These are phyloP conservation scores for Cochlearia excelsa DNA, from an alignment of 345 rosid species.

Conservation along the genomic window DNA sequence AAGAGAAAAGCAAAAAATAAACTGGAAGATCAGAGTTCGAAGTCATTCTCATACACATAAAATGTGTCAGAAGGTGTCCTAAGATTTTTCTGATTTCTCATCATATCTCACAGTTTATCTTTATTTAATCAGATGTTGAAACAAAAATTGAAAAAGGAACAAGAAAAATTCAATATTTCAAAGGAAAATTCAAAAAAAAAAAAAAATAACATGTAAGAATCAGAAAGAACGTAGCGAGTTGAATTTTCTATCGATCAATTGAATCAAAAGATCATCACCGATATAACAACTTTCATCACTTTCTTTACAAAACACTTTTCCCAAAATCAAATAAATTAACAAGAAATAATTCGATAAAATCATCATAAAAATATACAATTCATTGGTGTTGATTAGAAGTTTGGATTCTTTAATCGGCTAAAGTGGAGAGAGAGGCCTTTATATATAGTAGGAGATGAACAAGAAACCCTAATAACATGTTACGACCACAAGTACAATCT, in stretches of 20 bases:
- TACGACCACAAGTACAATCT: background rate
- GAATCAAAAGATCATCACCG: slow-evolving; percentile 29
- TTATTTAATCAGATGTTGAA: no score
- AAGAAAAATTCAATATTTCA: background rate
- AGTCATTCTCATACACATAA: slow-evolving; percentile 53
- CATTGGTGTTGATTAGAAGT: background rate
- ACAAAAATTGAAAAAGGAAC: background rate
- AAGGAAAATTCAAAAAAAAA: no score
- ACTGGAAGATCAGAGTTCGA: slow-evolving; percentile 43
- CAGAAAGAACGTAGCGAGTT: slow-evolving; percentile 39
- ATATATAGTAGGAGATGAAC: background rate
- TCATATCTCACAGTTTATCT: slow-evolving; percentile 30
- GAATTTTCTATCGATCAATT: slow-evolving; percentile 21
- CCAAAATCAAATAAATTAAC: background rate
- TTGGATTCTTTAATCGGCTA: background rate
- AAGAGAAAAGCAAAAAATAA: background rate
- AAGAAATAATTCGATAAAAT: background rate
- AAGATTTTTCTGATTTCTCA: slow-evolving; percentile 47
- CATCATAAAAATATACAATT: background rate
- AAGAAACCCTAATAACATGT: background rate
- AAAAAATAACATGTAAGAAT: slow-evolving; percentile 6
- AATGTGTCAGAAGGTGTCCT: slow-evolving; percentile 66
- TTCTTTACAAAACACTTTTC: slow-evolving; percentile 5
- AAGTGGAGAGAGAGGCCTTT: background rate
- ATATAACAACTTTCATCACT: slow-evolving; percentile 35